Base-by-base conservation (phyloP, 2,329 filamentous ascomycete genomes). In the Pseudocercospora musae region DNA sequence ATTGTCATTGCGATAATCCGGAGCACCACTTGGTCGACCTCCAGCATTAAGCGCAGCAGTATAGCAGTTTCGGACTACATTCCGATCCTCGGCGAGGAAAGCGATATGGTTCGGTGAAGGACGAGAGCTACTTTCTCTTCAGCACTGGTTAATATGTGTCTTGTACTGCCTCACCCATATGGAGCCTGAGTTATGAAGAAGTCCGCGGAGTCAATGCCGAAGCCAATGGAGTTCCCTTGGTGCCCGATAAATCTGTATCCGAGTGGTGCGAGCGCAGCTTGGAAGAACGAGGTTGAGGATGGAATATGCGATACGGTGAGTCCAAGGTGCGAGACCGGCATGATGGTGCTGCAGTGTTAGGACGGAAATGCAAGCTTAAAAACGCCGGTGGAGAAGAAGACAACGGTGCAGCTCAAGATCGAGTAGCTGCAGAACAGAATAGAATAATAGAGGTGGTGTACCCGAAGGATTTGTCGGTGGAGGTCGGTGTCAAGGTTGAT, bases 231-330 rank as follows among this genome's bases (percentile, higher is more conserved):
- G 65, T 85, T 81, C 57, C 85, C 84, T 73, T 84, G 81, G 62
- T 84, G 80, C 60, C 84, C 85, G 65, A 91, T 83, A 74, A 87
- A 96, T 64, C 84, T 84, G 65, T 96, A 87, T 40, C 90, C 90
- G 21, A 96, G 82, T 3, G 91, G 89, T 69, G 94, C 90, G 7
- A 91, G 83, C 67, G 92, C 83, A 65, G 89, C 85, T 21, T 92
- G 85, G 77, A 92, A 96, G 80, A 96, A 96, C 7, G 91, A 95
- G 55, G 89, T 87, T 3, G 92, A 90, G 37, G 88, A 86, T 59
- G 91, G 86, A 58, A 96, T 85, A 76, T 93, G 88, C 64, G 87
- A 88, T 72, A 96, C 92, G 40, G 85, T 87, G 65, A 88, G 79
- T 64, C 84, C 85, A 64, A 87, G 81, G 72, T 87, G 85, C 48